Conservation (phyloP, 305 asterid species). For the Fraxinus nigra region DNA sequence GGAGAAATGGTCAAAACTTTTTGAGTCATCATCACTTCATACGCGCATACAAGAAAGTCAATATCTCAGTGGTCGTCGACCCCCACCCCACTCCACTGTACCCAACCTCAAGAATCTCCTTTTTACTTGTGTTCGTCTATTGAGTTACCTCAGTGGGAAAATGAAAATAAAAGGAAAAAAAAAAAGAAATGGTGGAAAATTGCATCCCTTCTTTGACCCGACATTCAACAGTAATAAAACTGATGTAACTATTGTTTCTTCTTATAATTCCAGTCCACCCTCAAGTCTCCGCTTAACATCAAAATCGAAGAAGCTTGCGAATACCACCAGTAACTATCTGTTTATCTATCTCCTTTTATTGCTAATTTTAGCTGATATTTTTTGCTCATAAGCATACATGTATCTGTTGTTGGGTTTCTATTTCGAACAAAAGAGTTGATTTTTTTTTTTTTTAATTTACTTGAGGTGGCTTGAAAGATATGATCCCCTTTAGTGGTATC, state of each 20-base stretch:
- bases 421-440: neutral
- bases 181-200: neutral
- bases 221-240: neutral
- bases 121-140: neutral
- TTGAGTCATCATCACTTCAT: neutral
- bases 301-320: neutral
- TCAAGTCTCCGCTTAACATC: neutral
- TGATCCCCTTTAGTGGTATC: neutral
- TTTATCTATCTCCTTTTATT: neutral
- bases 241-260: neutral
- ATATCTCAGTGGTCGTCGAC: neutral
- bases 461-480: neutral
- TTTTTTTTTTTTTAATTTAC: neutral
- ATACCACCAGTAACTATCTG: neutral
- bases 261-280: neutral
- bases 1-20: neutral
- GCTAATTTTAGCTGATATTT: neutral
- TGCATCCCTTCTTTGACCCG: conserved; percentile 1
- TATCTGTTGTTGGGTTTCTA: neutral
- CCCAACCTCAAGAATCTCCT: neutral
- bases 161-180: neutral
- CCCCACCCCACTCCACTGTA: neutral
- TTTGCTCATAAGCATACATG: neutral
- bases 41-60: neutral
- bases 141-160: neutral